phyloP scores from a whole-genome alignment of 768 basidiomycete species.

The Psilocybe tampanensis region DNA sequence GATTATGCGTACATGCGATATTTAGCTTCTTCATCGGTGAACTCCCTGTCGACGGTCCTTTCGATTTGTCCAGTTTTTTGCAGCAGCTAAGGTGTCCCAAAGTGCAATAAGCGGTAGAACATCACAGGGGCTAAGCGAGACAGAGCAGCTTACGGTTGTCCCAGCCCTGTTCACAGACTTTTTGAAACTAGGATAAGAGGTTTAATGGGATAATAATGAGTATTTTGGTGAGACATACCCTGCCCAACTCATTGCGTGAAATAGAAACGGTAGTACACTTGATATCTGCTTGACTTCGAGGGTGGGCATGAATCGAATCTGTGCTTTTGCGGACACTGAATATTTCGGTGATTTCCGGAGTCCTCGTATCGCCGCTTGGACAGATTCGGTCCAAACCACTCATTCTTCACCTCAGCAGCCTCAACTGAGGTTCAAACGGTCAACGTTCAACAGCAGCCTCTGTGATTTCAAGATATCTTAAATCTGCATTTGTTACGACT shows the following conservation, averaged over 20 bases:
- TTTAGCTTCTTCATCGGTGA: conserved; percentile 88
- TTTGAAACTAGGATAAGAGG: conserved; percentile 67
- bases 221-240: conserved; percentile 38
- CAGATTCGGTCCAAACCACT: too few species aligned
- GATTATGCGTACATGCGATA: conserved; percentile 73
- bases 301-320: background rate
- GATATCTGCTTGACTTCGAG: background rate
- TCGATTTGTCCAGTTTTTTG: conserved; percentile 99
- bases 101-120: conserved; percentile 14
- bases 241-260: conserved; percentile 54
- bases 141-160: conserved; percentile 65
- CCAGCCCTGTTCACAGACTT: conserved; percentile 91
- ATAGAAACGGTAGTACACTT: background rate
- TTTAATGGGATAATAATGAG: background rate
- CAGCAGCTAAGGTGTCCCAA: conserved; percentile 58
- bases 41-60: conserved; percentile 92
- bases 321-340: too few species aligned
- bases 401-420: too few species aligned
- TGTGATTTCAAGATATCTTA: too few species aligned
- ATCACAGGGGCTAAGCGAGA: conserved; percentile 8
- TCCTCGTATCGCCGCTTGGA: background rate
- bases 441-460: background rate
- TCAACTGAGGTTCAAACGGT: too few species aligned
- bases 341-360: background rate
- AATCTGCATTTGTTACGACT: too few species aligned